A percentile compares a stretch with the other conserved stretches of the same genome.
phyloP scores from a whole-genome alignment of 495 filamentous ascomycete genomes.

The Glonium stellatum region DNA sequence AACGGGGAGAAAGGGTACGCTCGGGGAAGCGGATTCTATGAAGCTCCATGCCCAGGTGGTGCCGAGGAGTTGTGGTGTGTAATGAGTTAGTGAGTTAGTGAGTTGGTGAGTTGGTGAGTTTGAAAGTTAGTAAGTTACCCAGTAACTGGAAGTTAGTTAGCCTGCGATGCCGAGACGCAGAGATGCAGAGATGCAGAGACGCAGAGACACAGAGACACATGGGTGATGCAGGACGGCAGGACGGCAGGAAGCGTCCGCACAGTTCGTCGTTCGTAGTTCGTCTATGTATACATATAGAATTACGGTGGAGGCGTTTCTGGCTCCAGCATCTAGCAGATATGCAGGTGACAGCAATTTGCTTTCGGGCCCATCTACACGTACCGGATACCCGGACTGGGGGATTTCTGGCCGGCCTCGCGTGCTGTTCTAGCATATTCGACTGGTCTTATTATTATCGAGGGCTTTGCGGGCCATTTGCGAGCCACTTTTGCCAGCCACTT shows the following conservation, averaged over 20 bases:
- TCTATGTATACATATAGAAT: not conserved
- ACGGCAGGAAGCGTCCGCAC: not conserved
- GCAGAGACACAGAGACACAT: not conserved
- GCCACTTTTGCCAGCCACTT: no score
- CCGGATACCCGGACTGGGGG: not conserved
- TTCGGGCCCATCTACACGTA: not conserved
- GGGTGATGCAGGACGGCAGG: not conserved
- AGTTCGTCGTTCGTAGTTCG: not conserved
- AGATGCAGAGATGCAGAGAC: not conserved
- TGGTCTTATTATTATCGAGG: not conserved
- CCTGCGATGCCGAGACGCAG: not conserved
- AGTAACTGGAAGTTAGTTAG: no score
- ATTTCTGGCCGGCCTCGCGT: not conserved
- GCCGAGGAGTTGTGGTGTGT: no score
- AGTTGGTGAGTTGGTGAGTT: no score
- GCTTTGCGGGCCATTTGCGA: no score
- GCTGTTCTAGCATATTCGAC: not conserved
- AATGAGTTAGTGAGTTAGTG: no score
- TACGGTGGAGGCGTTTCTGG: not conserved
- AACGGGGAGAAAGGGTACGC: no score
- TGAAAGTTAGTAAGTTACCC: no score
- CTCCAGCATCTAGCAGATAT: not conserved
- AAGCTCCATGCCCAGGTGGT: no score
- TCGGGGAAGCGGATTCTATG: no score
- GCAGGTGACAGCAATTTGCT: not conserved